phyloP scores from a whole-genome alignment of 208 protist species.

The Herpetomonas tarakana region DNA sequence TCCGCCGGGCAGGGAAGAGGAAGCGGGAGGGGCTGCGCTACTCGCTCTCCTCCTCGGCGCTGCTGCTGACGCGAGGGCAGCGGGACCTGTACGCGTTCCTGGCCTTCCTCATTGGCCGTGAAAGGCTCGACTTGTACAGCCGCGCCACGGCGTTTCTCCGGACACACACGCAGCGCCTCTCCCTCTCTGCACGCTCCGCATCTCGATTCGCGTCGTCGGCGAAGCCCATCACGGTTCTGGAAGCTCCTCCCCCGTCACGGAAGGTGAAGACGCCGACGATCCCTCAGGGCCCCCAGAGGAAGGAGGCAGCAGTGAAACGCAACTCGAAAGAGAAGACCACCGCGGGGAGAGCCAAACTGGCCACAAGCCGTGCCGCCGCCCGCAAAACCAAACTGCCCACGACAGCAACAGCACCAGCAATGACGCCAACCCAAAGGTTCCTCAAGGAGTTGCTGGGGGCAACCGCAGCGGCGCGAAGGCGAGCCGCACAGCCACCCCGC shows the following conservation, averaged over 20 bases:
- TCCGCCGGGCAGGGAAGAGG: not conserved
- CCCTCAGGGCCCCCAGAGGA: too few relatives aligned
- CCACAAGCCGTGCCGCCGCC: too few relatives aligned
- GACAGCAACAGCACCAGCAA: too few relatives aligned
- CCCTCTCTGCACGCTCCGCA: not conserved
- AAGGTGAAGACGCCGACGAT: too few relatives aligned
- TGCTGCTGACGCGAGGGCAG: slow-evolving; percentile 18
- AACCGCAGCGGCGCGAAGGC: not conserved
- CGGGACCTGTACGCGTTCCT: slow-evolving; percentile 55
- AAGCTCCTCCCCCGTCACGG: too few relatives aligned
- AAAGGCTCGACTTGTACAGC: slow-evolving; percentile 44
- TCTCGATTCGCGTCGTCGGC: too few relatives aligned
- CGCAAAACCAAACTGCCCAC: too few relatives aligned
- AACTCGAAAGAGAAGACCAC: too few relatives aligned
- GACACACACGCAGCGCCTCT: slow-evolving; percentile 6
- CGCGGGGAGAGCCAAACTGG: too few relatives aligned
- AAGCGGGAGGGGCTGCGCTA: not conserved
- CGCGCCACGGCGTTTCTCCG: slow-evolving; percentile 31
- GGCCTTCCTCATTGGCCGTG: slow-evolving; percentile 36
- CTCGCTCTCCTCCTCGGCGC: slow-evolving; percentile 7
- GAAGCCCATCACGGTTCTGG: too few relatives aligned
- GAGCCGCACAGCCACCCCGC: not conserved
- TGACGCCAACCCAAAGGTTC: too few relatives aligned
- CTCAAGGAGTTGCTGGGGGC: not conserved
- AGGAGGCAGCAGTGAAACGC: too few relatives aligned